Evolutionary conservation across 2,329 filamentous ascomycete genomes (phyloP).

Genomic region (Scedosporium boydii): DNA sequence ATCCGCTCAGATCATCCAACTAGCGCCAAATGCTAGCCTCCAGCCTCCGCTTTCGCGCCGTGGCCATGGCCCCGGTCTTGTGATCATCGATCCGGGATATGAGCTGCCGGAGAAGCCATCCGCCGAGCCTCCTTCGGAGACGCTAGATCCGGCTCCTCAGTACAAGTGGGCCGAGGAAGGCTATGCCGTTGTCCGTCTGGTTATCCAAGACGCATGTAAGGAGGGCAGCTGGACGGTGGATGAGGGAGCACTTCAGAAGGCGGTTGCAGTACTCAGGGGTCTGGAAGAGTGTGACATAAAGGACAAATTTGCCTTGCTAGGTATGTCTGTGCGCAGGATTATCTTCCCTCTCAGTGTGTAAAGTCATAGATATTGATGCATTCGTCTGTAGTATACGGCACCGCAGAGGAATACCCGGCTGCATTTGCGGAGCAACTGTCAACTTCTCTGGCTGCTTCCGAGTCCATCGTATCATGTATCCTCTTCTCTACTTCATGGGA

Average conservation of each 20-base stretch:
- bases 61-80: slow-evolving; percentile 22
- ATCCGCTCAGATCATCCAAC: neutral
- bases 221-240: neutral
- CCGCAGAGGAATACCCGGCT: slow-evolving; percentile 1
- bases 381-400: neutral
- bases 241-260: slow-evolving; percentile 9
- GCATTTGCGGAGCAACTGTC: neutral
- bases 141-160: slow-evolving; percentile 15
- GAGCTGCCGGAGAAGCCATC: neutral
- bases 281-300: slow-evolving; percentile 24
- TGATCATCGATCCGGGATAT: slow-evolving; percentile 16
- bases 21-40: slow-evolving; percentile 8
- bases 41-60: slow-evolving; percentile 20
- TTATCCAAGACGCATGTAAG: neutral
- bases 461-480: slow-evolving; percentile 17
- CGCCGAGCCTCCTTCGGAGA: slow-evolving; percentile 7
- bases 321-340: slow-evolving; percentile 15
- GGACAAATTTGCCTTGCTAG: slow-evolving; percentile 27
- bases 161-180: slow-evolving; percentile 28
- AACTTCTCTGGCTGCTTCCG: neutral
- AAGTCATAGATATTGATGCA: neutral
- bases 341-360: neutral
- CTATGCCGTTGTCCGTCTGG: slow-evolving; percentile 18
- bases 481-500: slow-evolving; percentile 12
- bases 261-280: slow-evolving; percentile 12